These are phyloP conservation scores for Saccharomycopsis schoenii DNA, from an alignment of 805 yeast species.

Conservation along the genomic window DNA sequence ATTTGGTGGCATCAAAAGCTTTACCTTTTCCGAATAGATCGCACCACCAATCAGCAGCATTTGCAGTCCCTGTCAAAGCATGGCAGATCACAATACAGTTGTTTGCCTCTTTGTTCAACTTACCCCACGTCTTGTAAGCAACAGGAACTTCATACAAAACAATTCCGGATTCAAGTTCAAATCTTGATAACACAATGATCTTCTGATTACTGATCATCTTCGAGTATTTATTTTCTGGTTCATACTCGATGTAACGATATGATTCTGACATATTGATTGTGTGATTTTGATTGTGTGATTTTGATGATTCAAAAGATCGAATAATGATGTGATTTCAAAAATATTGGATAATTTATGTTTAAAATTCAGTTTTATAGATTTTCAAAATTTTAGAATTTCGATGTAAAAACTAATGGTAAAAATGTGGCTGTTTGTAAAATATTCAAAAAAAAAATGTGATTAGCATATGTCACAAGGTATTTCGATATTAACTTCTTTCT, in stretches of 20 bases:
- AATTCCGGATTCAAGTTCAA: slow-evolving; percentile 76
- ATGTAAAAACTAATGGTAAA: too few species aligned
- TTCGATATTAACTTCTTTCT: neutral
- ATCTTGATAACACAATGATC: slow-evolving; percentile 66
- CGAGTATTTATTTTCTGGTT: slow-evolving; percentile 58
- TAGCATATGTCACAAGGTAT: neutral
- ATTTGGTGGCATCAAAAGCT: slow-evolving; percentile 86
- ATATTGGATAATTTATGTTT: too few species aligned
- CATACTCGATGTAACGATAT: slow-evolving; percentile 27
- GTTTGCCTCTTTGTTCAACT: slow-evolving; percentile 53
- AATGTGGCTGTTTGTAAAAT: neutral
- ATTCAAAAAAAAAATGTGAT: neutral
- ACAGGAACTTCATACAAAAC: slow-evolving; percentile 65
- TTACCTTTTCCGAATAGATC: slow-evolving; percentile 77
- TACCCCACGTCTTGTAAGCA: slow-evolving; percentile 96
- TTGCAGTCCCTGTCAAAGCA: slow-evolving; percentile 92
- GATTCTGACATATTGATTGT: neutral
- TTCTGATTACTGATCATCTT: slow-evolving; percentile 67
- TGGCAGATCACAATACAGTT: slow-evolving; percentile 90
- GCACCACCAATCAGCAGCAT: slow-evolving; percentile 99
- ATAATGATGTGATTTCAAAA: too few species aligned
- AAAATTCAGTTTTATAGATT: too few species aligned
- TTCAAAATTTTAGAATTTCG: too few species aligned
- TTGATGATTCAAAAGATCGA: too few species aligned
- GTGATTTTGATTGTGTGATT: neutral